A percentile compares a stretch with the other conserved stretches of the same genome.
phyloP scores from a whole-genome alignment of 352 stramenopile genomes.

The Pythium aristosporum region DNA sequence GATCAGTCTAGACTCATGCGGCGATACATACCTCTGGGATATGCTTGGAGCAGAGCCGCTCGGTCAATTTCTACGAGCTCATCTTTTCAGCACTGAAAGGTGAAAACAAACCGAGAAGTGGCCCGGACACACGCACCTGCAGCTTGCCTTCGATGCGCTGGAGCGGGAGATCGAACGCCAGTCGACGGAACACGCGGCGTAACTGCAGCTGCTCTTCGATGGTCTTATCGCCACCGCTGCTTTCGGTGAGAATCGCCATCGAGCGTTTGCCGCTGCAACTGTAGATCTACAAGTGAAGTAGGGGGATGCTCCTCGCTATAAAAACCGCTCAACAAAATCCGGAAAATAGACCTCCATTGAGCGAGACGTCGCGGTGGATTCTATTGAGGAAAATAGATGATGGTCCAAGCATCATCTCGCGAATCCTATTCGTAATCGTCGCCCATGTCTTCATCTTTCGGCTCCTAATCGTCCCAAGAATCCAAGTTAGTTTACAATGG shows the following conservation, averaged over 20 bases:
- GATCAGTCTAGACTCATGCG: neutral
- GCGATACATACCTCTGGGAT: slow-evolving; percentile 12
- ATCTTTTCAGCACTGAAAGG: neutral
- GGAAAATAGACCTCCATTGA: neutral
- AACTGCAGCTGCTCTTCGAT: slow-evolving; percentile 83
- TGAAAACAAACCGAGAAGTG: neutral
- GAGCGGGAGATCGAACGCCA: slow-evolving; percentile 66
- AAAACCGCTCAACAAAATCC: neutral
- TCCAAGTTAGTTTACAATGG: neutral
- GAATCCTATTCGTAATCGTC: slow-evolving; percentile 22
- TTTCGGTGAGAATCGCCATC: slow-evolving; percentile 24
- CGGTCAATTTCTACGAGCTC: slow-evolving; percentile 38
- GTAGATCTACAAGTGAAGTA: neutral
- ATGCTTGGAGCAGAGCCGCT: slow-evolving; percentile 37
- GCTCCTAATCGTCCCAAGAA: slow-evolving; percentile 38
- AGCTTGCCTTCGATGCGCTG: slow-evolving; percentile 63
- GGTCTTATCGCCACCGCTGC: slow-evolving; percentile 32
- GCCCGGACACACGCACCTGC: slow-evolving; percentile 44
- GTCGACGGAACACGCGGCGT: slow-evolving; percentile 60
- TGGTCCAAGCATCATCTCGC: neutral
- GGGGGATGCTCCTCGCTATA: neutral
- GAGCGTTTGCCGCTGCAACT: neutral
- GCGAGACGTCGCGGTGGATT: neutral
- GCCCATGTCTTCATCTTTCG: slow-evolving; percentile 53
- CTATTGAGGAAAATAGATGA: slow-evolving; percentile 2